Evolutionary conservation across 257 asterid species (phyloP).

Genomic region (Agastache rugosa): DNA sequence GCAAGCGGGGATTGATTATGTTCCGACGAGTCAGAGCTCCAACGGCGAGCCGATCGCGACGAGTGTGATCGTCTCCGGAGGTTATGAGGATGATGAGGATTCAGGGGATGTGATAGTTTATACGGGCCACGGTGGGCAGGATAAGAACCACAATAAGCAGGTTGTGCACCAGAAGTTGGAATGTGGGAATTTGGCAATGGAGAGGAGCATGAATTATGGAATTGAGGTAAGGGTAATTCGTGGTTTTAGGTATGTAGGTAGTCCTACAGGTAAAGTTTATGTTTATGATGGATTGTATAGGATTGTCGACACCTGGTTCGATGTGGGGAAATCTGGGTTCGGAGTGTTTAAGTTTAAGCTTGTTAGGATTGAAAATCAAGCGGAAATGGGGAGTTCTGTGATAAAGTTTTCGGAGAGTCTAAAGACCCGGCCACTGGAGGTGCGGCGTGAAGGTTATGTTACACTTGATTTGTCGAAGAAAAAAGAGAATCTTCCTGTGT

Average conservation of each 20-base stretch:
- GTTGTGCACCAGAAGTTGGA: conserved; percentile 78
- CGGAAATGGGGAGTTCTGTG: conserved; percentile 68
- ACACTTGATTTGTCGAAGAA: conserved; percentile 65
- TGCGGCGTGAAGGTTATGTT: conserved; percentile 64
- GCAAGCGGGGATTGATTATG: conserved; percentile 90
- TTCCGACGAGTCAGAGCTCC: conserved; percentile 69
- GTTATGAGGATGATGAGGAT: conserved; percentile 91
- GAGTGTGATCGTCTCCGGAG: conserved; percentile 82
- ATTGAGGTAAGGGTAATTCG: conserved; percentile 87
- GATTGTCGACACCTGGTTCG: conserved; percentile 72
- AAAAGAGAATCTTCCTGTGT: conserved; percentile 65
- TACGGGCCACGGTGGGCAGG: conserved; percentile 94
- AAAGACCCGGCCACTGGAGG: conserved; percentile 55
- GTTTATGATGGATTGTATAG: conserved; percentile 86
- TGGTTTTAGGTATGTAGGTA: conserved; percentile 70
- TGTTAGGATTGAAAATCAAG: conserved; percentile 69
- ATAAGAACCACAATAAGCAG: conserved; percentile 55
- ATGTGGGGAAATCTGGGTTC: conserved; percentile 79
- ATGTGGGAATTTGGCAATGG: conserved; percentile 75
- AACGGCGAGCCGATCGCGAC: conserved; percentile 94
- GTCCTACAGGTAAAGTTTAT: conserved; percentile 71
- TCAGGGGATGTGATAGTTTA: conserved; percentile 74
- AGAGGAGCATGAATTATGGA: conserved; percentile 82
- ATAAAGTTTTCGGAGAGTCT: conserved; percentile 61
- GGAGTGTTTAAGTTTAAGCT: conserved; percentile 82